Evolutionary conservation across 495 filamentous ascomycete genomes (phyloP).

Genomic region (Podospora comata): DNA sequence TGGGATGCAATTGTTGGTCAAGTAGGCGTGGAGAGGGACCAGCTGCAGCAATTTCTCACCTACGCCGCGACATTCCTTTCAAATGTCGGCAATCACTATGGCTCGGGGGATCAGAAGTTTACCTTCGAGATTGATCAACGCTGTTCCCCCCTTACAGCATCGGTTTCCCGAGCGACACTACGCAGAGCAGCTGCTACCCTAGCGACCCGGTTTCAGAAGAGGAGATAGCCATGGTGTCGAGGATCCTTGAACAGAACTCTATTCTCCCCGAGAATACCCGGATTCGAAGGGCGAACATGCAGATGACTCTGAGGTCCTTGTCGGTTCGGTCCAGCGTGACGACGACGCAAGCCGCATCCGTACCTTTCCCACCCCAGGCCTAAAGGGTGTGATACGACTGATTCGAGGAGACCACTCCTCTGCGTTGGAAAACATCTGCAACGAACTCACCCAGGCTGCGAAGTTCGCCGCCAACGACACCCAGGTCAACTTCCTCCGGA

Average conservation of each 20-base stretch:
- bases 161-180: slow-evolving; percentile 20
- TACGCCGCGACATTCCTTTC: slow-evolving; percentile 38
- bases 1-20: slow-evolving; percentile 29
- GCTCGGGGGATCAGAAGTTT: slow-evolving; percentile 35
- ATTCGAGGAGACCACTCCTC: slow-evolving; percentile 61
- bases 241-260: slow-evolving; percentile 16
- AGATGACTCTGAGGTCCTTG: neutral
- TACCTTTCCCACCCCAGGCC: neutral
- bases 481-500: slow-evolving; percentile 31
- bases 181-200: slow-evolving; percentile 26
- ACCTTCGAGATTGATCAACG: neutral
- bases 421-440: slow-evolving; percentile 39
- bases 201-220: slow-evolving; percentile 20
- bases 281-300: slow-evolving; percentile 14
- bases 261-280: slow-evolving; percentile 30
- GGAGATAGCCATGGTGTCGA: slow-evolving; percentile 21
- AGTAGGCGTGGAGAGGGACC: slow-evolving; percentile 15
- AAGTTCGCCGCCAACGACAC: slow-evolving; percentile 44
- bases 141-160: too few species aligned
- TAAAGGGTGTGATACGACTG: slow-evolving; percentile 46
- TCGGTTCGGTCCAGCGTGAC: slow-evolving; percentile 6
- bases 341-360: slow-evolving; percentile 10
- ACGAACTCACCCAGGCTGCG: slow-evolving; percentile 56
- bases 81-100: slow-evolving; percentile 41
- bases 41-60: slow-evolving; percentile 28